Conservation (phyloP, 352 stramenopile species). For the Globisporangium cederbergense region DNA sequence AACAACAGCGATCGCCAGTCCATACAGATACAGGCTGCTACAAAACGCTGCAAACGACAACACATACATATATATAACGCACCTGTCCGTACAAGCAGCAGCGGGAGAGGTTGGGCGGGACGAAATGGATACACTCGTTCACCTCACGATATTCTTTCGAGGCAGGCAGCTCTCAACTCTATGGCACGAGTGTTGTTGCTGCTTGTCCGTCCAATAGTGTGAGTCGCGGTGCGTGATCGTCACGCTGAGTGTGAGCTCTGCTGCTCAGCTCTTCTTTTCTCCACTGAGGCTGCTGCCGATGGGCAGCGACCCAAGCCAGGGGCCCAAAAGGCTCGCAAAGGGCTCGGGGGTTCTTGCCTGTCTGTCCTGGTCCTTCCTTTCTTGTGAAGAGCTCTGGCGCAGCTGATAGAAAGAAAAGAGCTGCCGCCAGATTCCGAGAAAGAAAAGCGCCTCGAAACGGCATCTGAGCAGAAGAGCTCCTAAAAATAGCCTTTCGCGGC, state of each 20-base stretch:
- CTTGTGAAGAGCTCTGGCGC: too few species aligned
- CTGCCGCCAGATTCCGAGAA: too few species aligned
- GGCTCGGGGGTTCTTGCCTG: too few species aligned
- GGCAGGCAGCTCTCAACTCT: not conserved
- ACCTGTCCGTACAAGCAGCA: not conserved
- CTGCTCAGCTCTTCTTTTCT: not conserved
- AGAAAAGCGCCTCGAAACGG: too few species aligned
- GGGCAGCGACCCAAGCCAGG: not conserved
- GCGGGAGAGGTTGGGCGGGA: not conserved
- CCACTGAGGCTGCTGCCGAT: not conserved
- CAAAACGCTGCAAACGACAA: not conserved
- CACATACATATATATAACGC: not conserved
- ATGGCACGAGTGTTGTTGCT: not conserved
- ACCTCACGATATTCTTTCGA: not conserved
- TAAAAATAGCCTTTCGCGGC: too few species aligned
- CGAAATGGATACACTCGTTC: not conserved
- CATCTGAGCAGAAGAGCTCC: too few species aligned
- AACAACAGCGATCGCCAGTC: not conserved
- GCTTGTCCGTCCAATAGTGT: not conserved
- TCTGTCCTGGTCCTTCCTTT: too few species aligned
- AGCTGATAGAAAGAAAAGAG: too few species aligned
- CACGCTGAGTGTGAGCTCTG: not conserved
- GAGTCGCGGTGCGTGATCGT: not conserved
- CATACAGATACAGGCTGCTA: too few species aligned
- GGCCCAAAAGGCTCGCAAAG: not conserved